Percentiles rank a stretch among this genome's conserved stretches.
Conservation (phyloP, 2,329 filamentous ascomycete species). For the Ascochyta fabae region DNA sequence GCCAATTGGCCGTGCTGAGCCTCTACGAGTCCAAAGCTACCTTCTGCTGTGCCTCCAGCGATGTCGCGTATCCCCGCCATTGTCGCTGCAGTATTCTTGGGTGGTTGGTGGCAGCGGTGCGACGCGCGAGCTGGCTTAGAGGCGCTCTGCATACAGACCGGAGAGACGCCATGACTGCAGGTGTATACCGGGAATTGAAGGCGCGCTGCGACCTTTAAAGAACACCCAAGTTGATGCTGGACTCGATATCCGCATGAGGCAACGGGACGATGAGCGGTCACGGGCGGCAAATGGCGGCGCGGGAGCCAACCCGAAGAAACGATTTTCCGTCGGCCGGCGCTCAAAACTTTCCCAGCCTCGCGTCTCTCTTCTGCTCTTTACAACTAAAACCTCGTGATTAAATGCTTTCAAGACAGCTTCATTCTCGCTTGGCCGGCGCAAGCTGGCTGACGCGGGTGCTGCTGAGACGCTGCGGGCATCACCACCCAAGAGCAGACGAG, state of each 20-base stretch:
- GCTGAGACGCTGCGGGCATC: constrained; percentile 57
- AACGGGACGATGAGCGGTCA: constrained; percentile 27
- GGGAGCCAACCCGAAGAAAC: neutral
- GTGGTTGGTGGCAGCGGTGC: constrained; percentile 41
- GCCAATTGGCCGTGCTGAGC: neutral
- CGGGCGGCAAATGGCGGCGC: constrained; percentile 14
- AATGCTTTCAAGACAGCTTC: constrained; percentile 63
- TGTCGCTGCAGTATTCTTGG: constrained; percentile 39
- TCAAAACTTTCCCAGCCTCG: constrained; percentile 24
- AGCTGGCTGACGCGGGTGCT: constrained; percentile 56
- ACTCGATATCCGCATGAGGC: constrained; percentile 32
- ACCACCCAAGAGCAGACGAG: constrained; percentile 56
- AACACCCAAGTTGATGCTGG: constrained; percentile 25
- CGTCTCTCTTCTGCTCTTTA: constrained; percentile 55
- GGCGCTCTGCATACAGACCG: constrained; percentile 50
- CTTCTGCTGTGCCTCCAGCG: constrained; percentile 57
- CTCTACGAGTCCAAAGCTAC: constrained; percentile 30
- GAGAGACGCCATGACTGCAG: constrained; percentile 50
- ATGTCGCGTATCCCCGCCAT: constrained; percentile 52
- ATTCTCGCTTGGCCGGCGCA: constrained; percentile 61
- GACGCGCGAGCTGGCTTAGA: constrained; percentile 43
- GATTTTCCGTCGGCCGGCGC: constrained; percentile 31
- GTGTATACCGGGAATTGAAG: constrained; percentile 17
- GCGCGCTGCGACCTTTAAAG: constrained; percentile 29
- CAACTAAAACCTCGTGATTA: constrained; percentile 87